A percentile compares a stretch with the other conserved stretches of the same genome.
Evolutionary conservation across 1,139 yeast species (phyloP).

Genomic region (Candida tetrigidarum): DNA sequence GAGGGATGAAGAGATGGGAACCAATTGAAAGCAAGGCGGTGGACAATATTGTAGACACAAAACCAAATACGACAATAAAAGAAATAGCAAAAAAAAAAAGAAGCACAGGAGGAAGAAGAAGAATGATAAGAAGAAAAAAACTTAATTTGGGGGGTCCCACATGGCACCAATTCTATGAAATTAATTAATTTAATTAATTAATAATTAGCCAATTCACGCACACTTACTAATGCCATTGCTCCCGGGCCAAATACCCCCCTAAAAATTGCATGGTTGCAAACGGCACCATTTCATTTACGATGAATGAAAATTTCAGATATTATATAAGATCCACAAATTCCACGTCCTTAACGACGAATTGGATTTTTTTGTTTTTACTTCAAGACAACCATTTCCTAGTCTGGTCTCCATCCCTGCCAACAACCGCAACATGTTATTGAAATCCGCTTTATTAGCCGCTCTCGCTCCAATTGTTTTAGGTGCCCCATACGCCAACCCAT

Average conservation of each 20-base stretch:
- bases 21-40: no score
- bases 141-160: background rate
- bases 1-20: no score
- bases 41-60: no score
- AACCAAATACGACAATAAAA: no score
- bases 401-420: background rate
- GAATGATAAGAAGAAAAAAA: background rate
- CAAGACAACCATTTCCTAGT: no score
- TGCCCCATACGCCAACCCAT: conserved; percentile 15
- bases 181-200: no score
- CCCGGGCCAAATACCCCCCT: background rate
- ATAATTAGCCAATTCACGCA: conserved; percentile 1
- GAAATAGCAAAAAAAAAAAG: background rate
- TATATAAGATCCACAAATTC: background rate
- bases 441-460: conserved; percentile 7
- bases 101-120: background rate
- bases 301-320: background rate
- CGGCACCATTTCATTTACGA: background rate
- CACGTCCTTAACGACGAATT: background rate
- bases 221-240: background rate
- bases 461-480: conserved; percentile 11
- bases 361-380: no score
- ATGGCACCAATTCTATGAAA: background rate
- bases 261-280: conserved; percentile 1
- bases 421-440: background rate